Base-by-base conservation (phyloP, 2,329 filamentous ascomycete genomes). In the Colletotrichum musicola region DNA sequence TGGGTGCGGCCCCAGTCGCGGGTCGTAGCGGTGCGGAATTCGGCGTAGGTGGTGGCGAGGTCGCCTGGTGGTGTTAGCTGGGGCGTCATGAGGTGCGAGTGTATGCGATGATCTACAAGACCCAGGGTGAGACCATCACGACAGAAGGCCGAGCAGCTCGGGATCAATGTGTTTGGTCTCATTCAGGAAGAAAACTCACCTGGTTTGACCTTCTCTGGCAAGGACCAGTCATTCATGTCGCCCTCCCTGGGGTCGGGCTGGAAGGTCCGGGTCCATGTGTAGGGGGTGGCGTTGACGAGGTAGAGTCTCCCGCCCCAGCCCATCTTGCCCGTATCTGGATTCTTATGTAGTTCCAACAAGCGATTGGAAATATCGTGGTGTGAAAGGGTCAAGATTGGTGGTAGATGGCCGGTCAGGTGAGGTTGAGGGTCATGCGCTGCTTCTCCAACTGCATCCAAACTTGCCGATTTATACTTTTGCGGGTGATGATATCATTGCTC, bases 11-110 rank as follows among this genome's bases (percentile, higher is more conserved):
- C 55, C 55, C 55, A 58, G 40, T 58, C 55, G 38, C 46, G 22
- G 42, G 55, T 58, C 5, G 55, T 58, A n/a, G 38, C 40, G 27
- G 55, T 58, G 18, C 40, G 30, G 55, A 58, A 58, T 18, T 58
- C 55, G 16, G 55, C 55, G 42, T 58, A 58, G 22, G 18, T 25
- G 5, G 42, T 27, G n/a, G 44, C 55, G 14, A 58, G 0, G 16
- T 46, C 40, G 9, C 55, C 55, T 57, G 2, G 1, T 0, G 14
- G 14, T 57, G 35, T 57, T n/a, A 57, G 38, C 3, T 42, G 4
- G n/a, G n/a, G n/a, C n/a, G n/a, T n/a, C n/a, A n/a, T n/a, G n/a
- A n/a, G n/a, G n/a, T n/a, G n/a, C n/a, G n/a, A n/a, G n/a, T n/a
- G n/a, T n/a, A n/a, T n/a, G n/a, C n/a, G n/a, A n/a, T n/a, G n/a